phyloP scores from a whole-genome alignment of 2,329 filamentous ascomycete genomes.

The Xylariales sp. region DNA sequence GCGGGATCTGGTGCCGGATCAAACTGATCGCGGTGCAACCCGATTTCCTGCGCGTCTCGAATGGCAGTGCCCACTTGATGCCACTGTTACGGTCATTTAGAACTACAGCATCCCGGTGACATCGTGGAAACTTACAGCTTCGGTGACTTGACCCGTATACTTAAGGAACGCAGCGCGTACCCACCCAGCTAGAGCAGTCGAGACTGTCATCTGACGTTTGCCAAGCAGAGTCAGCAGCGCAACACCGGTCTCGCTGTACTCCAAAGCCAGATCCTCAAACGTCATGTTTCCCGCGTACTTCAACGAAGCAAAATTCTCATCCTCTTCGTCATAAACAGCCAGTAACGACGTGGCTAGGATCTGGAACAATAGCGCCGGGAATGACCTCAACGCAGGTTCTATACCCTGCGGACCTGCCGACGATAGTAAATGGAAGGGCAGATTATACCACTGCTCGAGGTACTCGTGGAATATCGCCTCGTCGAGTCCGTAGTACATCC shows the following conservation, averaged over 20 bases:
- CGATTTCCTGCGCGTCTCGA: slow-evolving; percentile 58
- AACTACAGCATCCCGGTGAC: too few species aligned
- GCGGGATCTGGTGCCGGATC: slow-evolving; percentile 45
- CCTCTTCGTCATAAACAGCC: slow-evolving; percentile 42
- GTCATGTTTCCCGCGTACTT: slow-evolving; percentile 57
- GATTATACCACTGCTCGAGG: slow-evolving; percentile 48
- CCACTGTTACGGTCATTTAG: slow-evolving; percentile 39
- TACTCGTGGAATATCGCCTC: slow-evolving; percentile 45
- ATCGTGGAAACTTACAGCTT: slow-evolving; percentile 47
- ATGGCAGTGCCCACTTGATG: slow-evolving; percentile 53
- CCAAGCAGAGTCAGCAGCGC: slow-evolving; percentile 50
- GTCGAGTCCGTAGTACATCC: slow-evolving; percentile 54
- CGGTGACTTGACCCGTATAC: slow-evolving; percentile 53
- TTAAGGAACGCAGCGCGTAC: slow-evolving; percentile 53
- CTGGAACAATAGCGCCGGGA: slow-evolving; percentile 58
- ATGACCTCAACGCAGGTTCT: slow-evolving; percentile 46
- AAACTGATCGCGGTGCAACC: slow-evolving; percentile 49
- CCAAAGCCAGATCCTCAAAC: slow-evolving; percentile 55
- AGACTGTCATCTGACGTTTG: slow-evolving; percentile 51
- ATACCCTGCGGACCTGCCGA: slow-evolving; percentile 46
- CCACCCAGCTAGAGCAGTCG: slow-evolving; percentile 55
- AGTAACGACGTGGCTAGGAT: slow-evolving; percentile 51
- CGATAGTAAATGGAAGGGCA: slow-evolving; percentile 48
- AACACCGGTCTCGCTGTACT: slow-evolving; percentile 56
- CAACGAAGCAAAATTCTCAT: slow-evolving; percentile 47